A percentile compares a stretch with the other conserved stretches of the same genome.
phyloP scores from a whole-genome alignment of 73 alveolate species.

The Urostyla sp. region DNA sequence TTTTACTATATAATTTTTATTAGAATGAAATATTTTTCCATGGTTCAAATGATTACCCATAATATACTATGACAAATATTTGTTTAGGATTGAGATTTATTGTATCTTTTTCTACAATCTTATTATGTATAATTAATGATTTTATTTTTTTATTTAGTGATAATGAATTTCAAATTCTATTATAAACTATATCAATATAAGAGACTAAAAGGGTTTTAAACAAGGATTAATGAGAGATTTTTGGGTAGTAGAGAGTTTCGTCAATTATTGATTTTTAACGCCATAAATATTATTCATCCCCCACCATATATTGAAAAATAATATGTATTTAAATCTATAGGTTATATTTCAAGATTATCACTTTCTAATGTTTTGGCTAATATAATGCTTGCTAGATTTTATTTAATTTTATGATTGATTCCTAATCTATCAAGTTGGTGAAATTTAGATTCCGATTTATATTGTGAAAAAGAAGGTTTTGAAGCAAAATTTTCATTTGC shows the following conservation, averaged over 20 bases:
- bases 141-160: background rate
- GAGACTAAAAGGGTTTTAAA: constrained; percentile 34
- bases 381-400: constrained; percentile 40
- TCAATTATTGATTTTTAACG: constrained; percentile 2
- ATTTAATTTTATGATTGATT: constrained; percentile 5
- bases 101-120: background rate
- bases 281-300: constrained; percentile 10
- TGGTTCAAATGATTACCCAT: background rate
- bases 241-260: constrained; percentile 34
- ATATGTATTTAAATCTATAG: constrained; percentile 3
- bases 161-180: constrained; percentile 3
- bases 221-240: constrained; percentile 13
- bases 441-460: constrained; percentile 36
- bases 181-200: background rate
- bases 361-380: constrained; percentile 31
- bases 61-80: background rate
- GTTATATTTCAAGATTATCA: background rate
- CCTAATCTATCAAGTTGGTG: constrained; percentile 28
- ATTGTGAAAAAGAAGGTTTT: constrained; percentile 54
- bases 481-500: constrained; percentile 32
- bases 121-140: constrained; percentile 1
- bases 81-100: constrained; percentile 13
- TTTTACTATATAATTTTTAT: background rate
- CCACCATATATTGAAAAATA: constrained; percentile 30
- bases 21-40: constrained; percentile 21